Evolutionary conservation across 345 rosid species (phyloP).

Genomic region (Euphorbia pulcherrima): DNA sequence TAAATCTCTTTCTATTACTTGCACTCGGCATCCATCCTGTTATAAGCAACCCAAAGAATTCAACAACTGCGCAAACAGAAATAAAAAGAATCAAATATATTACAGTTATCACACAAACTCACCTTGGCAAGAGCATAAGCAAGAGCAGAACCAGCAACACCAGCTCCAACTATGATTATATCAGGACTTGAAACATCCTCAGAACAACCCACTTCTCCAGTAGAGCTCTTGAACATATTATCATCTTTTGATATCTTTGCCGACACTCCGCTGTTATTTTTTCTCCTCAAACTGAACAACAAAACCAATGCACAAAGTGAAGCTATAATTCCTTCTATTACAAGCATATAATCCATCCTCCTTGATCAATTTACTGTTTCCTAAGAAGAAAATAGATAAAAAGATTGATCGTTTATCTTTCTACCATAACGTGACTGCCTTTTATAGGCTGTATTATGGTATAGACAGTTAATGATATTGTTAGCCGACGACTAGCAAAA

Average conservation of each 20-base stretch:
- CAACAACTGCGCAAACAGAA: background rate
- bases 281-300: background rate
- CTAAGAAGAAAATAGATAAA: background rate
- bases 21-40: slow-evolving; percentile 5
- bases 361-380: background rate
- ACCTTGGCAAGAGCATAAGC: slow-evolving; percentile 7
- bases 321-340: slow-evolving; percentile 1
- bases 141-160: slow-evolving; percentile 10
- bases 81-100: background rate
- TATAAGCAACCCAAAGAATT: no score
- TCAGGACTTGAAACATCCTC: background rate
- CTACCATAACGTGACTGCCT: background rate
- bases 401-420: background rate
- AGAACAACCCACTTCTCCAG: background rate
- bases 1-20: slow-evolving; percentile 13
- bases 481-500: background rate
- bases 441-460: background rate
- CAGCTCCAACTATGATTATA: slow-evolving; percentile 9
- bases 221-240: background rate
- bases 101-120: background rate
- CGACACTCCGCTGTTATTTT: background rate
- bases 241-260: background rate
- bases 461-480: background rate
- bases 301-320: background rate
- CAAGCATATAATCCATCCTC: slow-evolving; percentile 8